Percentiles rank a stretch among this genome's conserved stretches.
Conservation (phyloP, 495 filamentous ascomycete species). For the Sabuloglossum arenarium region DNA sequence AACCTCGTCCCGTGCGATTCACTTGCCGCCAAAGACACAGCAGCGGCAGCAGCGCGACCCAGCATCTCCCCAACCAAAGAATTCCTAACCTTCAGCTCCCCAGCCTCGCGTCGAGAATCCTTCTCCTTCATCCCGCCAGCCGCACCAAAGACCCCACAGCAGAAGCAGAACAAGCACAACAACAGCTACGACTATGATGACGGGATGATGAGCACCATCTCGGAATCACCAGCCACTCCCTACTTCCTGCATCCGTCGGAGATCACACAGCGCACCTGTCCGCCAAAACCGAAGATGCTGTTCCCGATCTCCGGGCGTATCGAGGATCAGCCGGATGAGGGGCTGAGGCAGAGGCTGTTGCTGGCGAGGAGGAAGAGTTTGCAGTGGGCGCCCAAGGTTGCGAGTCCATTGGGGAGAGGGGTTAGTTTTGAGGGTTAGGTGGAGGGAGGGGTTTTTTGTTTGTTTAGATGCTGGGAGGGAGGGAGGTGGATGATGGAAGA, state of each 20-base stretch:
- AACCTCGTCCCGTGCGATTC: conserved; percentile 30
- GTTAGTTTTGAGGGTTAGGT: conserved; percentile 1
- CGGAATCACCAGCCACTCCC: conserved; percentile 31
- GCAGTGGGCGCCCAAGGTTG: conserved; percentile 59
- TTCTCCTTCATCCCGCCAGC: conserved; percentile 11
- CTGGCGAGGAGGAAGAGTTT: conserved; percentile 61
- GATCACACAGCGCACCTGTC: conserved; percentile 51
- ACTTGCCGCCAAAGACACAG: conserved; percentile 4
- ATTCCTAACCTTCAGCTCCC: conserved; percentile 22
- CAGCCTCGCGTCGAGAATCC: conserved; percentile 27
- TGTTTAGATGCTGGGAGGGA: background rate
- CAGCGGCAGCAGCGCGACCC: conserved; percentile 5
- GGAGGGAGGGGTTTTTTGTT: background rate
- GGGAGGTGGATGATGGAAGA: background rate
- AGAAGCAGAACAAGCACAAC: no score
- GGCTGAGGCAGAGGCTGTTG: conserved; percentile 43
- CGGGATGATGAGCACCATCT: background rate
- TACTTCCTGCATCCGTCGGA: conserved; percentile 30
- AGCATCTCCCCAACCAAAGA: conserved; percentile 17
- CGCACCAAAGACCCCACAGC: background rate
- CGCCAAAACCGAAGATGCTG: conserved; percentile 30
- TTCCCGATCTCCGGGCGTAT: background rate
- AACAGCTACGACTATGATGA: background rate
- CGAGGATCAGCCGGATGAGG: conserved; percentile 16
- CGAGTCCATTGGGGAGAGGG: conserved; percentile 44